A percentile compares a stretch with the other conserved stretches of the same genome.
These are phyloP conservation scores for Ilex paraguariensis DNA, from an alignment of 305 asterid species.

Conservation along the genomic window DNA sequence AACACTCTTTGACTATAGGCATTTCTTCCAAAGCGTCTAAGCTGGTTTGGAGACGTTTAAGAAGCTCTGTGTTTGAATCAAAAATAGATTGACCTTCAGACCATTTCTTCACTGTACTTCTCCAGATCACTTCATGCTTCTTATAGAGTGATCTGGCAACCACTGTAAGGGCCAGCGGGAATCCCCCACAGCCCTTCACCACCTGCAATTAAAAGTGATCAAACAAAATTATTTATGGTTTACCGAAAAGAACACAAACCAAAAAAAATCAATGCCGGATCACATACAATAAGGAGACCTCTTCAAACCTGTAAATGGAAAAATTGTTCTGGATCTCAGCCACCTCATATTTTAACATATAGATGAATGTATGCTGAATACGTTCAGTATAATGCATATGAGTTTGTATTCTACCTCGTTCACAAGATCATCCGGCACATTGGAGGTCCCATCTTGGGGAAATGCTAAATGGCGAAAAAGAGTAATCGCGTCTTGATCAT, in stretches of 20 bases:
- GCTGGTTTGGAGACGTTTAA: conserved; percentile 25
- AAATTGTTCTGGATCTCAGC: no score
- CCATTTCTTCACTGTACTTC: conserved; percentile 9
- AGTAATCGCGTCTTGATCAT: conserved; percentile 10
- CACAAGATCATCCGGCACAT: conserved; percentile 19
- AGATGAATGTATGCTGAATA: no score
- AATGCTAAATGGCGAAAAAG: conserved; percentile 18
- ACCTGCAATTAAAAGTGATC: conserved; percentile 11
- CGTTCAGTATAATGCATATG: background rate
- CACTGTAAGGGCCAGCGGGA: conserved; percentile 31
- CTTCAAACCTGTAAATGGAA: background rate
- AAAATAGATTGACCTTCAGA: conserved; percentile 19
- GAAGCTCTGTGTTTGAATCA: conserved; percentile 16
- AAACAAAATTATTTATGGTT: background rate
- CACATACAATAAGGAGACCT: background rate
- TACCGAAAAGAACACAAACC: background rate
- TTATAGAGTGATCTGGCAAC: conserved; percentile 23
- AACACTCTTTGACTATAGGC: conserved; percentile 17
- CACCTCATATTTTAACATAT: no score
- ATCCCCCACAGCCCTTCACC: conserved; percentile 27
- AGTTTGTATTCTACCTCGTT: conserved; percentile 12
- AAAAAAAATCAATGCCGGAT: background rate
- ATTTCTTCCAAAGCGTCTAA: conserved; percentile 15
- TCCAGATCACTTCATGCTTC: conserved; percentile 19
- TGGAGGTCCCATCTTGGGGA: conserved; percentile 5